phyloP scores from a whole-genome alignment of 2,329 filamentous ascomycete genomes.

The Beauveria australis region DNA sequence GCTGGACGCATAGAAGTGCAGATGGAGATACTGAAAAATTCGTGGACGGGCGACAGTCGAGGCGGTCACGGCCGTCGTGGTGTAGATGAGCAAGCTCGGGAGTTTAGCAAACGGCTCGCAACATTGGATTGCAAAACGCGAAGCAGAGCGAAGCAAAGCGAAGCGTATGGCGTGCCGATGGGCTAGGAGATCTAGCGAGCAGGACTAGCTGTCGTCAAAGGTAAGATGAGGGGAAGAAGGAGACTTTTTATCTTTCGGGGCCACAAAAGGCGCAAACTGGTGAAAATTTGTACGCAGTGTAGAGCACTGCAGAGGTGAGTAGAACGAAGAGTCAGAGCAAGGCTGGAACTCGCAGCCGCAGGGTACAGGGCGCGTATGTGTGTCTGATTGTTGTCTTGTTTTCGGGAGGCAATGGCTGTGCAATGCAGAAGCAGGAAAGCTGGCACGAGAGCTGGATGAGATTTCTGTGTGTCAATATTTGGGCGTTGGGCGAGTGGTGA shows the following conservation, averaged over 20 bases:
- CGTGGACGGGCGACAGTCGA: slow-evolving; percentile 11
- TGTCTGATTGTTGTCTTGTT: background rate
- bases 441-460: background rate
- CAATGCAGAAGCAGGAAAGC: background rate
- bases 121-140: background rate
- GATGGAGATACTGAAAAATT: slow-evolving; percentile 15
- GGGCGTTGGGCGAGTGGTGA: background rate
- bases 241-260: background rate
- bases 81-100: slow-evolving; percentile 16
- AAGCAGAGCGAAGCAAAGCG: background rate
- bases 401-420: background rate
- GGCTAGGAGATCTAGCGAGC: background rate
- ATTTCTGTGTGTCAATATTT: background rate
- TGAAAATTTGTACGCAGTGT: background rate
- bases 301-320: background rate
- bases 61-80: slow-evolving; percentile 18
- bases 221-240: background rate
- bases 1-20: slow-evolving; percentile 77
- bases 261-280: slow-evolving; percentile 5
- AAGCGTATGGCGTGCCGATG: background rate
- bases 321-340: background rate
- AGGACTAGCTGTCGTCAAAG: background rate
- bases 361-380: background rate
- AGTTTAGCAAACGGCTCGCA: background rate
- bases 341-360: background rate